Conservation (phyloP, 306 rosid genomes). For the Lathyrus aphaca region DNA sequence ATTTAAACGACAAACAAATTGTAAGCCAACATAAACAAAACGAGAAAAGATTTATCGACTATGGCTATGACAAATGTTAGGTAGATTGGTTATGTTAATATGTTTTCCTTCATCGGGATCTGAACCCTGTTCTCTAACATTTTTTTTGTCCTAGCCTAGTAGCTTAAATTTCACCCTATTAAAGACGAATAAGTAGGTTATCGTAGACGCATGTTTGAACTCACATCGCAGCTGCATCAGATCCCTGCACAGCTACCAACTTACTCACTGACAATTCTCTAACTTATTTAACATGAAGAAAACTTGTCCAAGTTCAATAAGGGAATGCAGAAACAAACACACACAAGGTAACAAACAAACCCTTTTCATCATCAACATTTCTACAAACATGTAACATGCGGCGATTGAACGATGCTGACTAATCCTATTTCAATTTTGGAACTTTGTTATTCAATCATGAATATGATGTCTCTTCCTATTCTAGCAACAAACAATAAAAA, state of each 20-base stretch:
- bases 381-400: not conserved
- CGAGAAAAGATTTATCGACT: not conserved
- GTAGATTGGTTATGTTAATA: not conserved
- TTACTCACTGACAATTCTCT: too few species aligned
- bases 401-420: not conserved
- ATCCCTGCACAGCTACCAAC: too few species aligned
- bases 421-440: not conserved
- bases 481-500: not conserved
- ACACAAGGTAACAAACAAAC: not conserved
- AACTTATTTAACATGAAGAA: too few species aligned
- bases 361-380: not conserved
- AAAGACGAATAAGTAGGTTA: too few species aligned
- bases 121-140: too few species aligned
- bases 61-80: not conserved
- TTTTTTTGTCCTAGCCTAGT: too few species aligned
- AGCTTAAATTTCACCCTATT: too few species aligned
- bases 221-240: too few species aligned
- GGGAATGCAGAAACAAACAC: not conserved
- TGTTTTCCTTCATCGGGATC: not conserved
- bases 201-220: too few species aligned
- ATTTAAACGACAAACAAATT: slow-evolving; percentile 27
- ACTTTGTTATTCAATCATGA: slow-evolving; percentile 19
- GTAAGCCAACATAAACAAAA: slow-evolving; percentile 26
- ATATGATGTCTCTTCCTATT: too few species aligned
- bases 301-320: not conserved